Conservation (phyloP, 257 asterid species). For the Fraxinus quadrangulata region DNA sequence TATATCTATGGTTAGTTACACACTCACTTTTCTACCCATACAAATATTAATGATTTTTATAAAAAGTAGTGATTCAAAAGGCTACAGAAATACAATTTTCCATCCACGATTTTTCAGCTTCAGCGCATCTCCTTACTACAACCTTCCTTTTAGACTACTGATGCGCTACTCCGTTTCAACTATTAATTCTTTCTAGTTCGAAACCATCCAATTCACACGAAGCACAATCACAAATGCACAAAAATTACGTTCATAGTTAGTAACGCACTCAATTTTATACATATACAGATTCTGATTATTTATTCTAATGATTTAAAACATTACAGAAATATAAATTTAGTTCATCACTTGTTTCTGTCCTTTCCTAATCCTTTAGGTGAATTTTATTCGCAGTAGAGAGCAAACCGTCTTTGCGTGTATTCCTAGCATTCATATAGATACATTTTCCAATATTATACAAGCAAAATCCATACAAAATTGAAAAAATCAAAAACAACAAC, state of each 20-base stretch:
- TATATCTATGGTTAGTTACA: not conserved
- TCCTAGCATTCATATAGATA: not conserved
- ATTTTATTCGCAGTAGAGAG: not conserved
- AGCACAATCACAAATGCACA: not conserved
- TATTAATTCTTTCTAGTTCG: too few species aligned
- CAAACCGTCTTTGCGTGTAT: not conserved
- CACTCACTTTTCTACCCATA: not conserved
- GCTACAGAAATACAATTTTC: not conserved
- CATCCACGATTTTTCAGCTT: not conserved
- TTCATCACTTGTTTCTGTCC: not conserved
- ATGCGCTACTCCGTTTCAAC: too few species aligned
- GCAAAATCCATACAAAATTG: not conserved
- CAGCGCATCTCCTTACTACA: too few species aligned
- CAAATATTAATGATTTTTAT: not conserved
- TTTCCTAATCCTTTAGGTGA: not conserved
- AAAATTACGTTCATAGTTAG: not conserved
- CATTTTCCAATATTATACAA: not conserved
- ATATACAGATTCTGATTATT: not conserved
- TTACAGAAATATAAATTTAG: not conserved
- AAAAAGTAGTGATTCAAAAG: not conserved
- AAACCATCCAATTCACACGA: slow-evolving; percentile 28
- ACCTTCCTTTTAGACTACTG: too few species aligned
- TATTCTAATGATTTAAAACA: not conserved
- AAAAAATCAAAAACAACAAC: not conserved
- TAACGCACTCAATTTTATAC: not conserved